Percentiles rank a stretch among this genome's conserved stretches.
Evolutionary conservation across 2,329 filamentous ascomycete genomes (phyloP).

Genomic region (Cladosporium austrohemisphaericum): DNA sequence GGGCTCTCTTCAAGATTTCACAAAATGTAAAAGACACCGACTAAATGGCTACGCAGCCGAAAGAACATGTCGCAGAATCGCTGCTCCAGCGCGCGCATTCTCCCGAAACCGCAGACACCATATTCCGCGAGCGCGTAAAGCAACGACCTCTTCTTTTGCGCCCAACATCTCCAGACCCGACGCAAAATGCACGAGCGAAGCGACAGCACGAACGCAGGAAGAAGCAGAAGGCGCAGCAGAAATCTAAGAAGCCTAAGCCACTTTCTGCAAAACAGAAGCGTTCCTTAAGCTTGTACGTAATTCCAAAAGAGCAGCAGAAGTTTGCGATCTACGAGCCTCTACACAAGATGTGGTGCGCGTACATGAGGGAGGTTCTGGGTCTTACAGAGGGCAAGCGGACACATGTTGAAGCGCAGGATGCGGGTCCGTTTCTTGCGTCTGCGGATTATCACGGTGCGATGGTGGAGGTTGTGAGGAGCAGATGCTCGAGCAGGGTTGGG

Average conservation of each 20-base stretch:
- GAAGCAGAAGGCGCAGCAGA: constrained; percentile 31
- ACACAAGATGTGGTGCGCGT: constrained; percentile 75
- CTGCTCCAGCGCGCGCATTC: constrained; percentile 78
- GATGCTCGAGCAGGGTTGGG: constrained; percentile 77
- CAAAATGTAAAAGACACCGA: background rate
- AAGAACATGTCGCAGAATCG: constrained; percentile 41
- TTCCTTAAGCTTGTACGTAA: constrained; percentile 65
- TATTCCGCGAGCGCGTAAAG: constrained; percentile 79
- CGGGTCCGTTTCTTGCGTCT: constrained; percentile 68
- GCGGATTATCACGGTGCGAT: constrained; percentile 89
- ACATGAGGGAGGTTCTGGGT: constrained; percentile 77
- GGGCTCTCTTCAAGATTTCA: background rate
- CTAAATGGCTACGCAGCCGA: constrained; percentile 27
- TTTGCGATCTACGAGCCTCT: constrained; percentile 76
- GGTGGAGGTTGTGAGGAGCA: constrained; percentile 76
- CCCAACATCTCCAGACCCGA: constrained; percentile 63
- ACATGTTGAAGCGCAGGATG: constrained; percentile 56
- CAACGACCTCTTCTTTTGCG: constrained; percentile 76
- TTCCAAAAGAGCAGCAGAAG: constrained; percentile 64
- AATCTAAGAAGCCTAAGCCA: constrained; percentile 57
- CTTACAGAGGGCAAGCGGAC: constrained; percentile 38
- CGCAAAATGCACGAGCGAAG: constrained; percentile 52
- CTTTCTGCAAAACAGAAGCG: constrained; percentile 79
- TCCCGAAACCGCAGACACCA: constrained; percentile 63
- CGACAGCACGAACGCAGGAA: constrained; percentile 34